Base-by-base conservation (phyloP, 768 basidiomycete genomes). In the Kondoa subrosea region DNA sequence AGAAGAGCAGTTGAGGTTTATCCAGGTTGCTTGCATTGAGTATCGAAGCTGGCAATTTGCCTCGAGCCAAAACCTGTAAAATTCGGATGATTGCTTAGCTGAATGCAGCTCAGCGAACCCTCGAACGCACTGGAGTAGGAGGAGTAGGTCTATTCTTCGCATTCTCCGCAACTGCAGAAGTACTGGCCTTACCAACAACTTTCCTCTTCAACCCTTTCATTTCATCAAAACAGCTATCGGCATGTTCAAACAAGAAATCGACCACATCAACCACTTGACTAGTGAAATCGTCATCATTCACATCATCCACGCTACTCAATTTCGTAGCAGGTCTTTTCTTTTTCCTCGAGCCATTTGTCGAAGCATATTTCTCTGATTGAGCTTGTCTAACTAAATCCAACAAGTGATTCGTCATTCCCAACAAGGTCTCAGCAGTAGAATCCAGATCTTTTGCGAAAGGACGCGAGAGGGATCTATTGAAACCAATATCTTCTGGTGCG, bases 391-490 rank as follows among this genome's bases (percentile, higher is more conserved):
- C 80, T 1, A 86, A 76, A 29, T 76, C 73, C 57, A 95, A 75
- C 21, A 91, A 79, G 66, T 79, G 80, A 74, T 87, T 86, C 1
- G 86, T 83, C 26, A 91, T 73, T 4, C 79, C 76, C 26, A 95
- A 80, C 1, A 92, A 81, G 32, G 83, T 81, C 17, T 81, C 77
- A 0, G 88, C 86, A 66, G 87, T 82, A 2, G 74, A 76, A 73
- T 96, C 91, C 34, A 95, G 77, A 56, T 85, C 83, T 66, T 80
- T 79, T 1, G 85, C 86, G 66, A 95, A 81, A 1, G 77, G 79
- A 2, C 82, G 77, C 76, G 92, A 87, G 70, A 97, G 83, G 1
- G 91, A 88, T 27, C 89, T 86, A 77, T 95, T 89, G 77, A 91
- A 96, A n/a, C 81, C 78, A 67, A 97, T 80, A 78, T 96, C 92